phyloP scores from a whole-genome alignment of 345 rosid species.

The Heritiera littoralis region DNA sequence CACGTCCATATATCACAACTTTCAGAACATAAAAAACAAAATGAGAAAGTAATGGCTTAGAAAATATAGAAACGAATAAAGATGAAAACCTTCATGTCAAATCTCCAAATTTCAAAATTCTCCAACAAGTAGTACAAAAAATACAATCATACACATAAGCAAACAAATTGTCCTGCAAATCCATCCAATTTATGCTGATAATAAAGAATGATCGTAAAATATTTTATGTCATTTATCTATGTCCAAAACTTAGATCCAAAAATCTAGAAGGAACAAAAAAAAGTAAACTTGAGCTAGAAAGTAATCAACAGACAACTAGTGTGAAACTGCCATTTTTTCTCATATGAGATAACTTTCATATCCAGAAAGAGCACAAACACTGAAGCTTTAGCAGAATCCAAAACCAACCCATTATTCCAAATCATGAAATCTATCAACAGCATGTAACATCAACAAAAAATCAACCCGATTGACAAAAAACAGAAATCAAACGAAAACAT shows the following conservation, averaged over 20 bases:
- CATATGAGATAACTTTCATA: background rate
- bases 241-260: conserved; percentile 27
- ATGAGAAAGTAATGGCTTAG: background rate
- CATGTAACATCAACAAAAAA: conserved; percentile 11
- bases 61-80: conserved; percentile 15
- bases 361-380: background rate
- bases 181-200: conserved; percentile 31
- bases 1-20: background rate
- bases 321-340: conserved; percentile 13
- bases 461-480: background rate
- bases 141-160: conserved; percentile 16
- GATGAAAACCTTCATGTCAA: background rate
- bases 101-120: conserved; percentile 21
- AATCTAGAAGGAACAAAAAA: background rate
- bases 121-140: conserved; percentile 17
- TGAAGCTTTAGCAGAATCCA: background rate
- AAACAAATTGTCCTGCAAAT: conserved; percentile 15
- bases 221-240: background rate
- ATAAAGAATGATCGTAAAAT: conserved; percentile 20
- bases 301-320: background rate
- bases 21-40: background rate
- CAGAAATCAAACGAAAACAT: background rate
- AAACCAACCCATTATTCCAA: conserved; percentile 24
- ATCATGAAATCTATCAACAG: conserved; percentile 3
- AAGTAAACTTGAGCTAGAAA: background rate